These are phyloP conservation scores for Cutaneotrichosporon curvatum DNA, from an alignment of 1,284 basidiomycete species.

Conservation along the genomic window DNA sequence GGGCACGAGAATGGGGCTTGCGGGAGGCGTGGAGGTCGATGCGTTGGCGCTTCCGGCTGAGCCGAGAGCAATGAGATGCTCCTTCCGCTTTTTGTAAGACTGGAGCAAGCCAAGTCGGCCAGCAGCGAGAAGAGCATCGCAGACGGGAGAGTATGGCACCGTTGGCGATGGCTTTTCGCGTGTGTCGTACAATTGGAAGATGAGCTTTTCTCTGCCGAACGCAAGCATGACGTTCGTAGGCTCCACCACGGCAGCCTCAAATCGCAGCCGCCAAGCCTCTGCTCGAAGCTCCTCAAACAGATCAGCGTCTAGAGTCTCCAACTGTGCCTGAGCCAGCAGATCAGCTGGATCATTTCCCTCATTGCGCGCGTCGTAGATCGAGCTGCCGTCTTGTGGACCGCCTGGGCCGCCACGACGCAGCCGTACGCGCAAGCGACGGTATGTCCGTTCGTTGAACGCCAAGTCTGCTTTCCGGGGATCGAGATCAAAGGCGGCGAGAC, in stretches of 20 bases:
- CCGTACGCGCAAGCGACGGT: conserved; percentile 25
- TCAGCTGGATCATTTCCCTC: conserved; percentile 16
- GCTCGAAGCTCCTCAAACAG: conserved; percentile 33
- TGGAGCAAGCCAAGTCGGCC: conserved; percentile 29
- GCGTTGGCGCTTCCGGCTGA: neutral
- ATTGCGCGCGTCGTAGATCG: conserved; percentile 8
- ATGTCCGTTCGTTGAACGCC: conserved; percentile 30
- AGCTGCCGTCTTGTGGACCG: neutral
- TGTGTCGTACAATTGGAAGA: conserved; percentile 35
- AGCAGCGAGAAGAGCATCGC: conserved; percentile 28
- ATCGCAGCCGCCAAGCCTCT: conserved; percentile 18
- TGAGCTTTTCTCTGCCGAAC: conserved; percentile 24
- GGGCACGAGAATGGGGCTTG: conserved; percentile 24
- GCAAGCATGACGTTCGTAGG: conserved; percentile 15
- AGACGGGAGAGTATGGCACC: conserved; percentile 15
- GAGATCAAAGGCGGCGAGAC: conserved; percentile 40
- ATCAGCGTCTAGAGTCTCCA: conserved; percentile 44
- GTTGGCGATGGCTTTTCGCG: conserved; percentile 7
- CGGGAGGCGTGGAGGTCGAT: neutral
- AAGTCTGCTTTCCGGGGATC: conserved; percentile 32
- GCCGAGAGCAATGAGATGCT: conserved; percentile 15
- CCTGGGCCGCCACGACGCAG: conserved; percentile 8
- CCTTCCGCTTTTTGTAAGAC: conserved; percentile 28
- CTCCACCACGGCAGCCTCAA: conserved; percentile 19
- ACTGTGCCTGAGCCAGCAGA: conserved; percentile 33